Base-by-base conservation (phyloP, 371 early-diverging fungal genomes). In the Mortierella sp. region DNA sequence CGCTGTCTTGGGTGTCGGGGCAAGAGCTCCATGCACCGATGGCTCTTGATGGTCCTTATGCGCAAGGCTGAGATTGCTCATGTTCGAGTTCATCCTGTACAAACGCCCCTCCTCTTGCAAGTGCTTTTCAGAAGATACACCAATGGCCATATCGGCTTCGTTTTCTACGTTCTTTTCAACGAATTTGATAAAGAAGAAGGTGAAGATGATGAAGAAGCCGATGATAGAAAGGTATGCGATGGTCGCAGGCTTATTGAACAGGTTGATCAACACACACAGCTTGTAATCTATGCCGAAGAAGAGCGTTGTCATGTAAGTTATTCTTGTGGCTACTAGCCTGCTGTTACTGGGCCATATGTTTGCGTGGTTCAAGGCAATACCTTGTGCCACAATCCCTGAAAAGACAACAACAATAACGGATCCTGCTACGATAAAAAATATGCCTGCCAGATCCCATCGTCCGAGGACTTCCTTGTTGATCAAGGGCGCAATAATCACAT, bases 401-500 rank as follows among this genome's bases (percentile, higher is more conserved):
- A 93, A 92, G 15, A 86, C 83, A 9, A 94, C 88, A 5, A 92
- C 90, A 31, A 95, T 68, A 6, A 90, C 86, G 19, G 94, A 89
- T 15, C 96, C 96, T 9, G 83, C 86, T 43, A 93, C 87, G 59
- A 94, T 94, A 52, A 94, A 83, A 41, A 89, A 73, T 53, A 94
- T 92, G 0, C 93, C 92, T 14, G 90, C 81, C 37, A 90, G 61
- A 71, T 95, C 96, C 56, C 66, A 79, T 44, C 59, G 23, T 6
- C 82, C 73, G 17, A 87, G 70, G 39, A 86, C 88, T 64, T 95
- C 95, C 53, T 88, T 81, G 83, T 95, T 95, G 46, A 95, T 86
- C 27, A 93, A 53, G 0, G 96, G 96, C 2, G 96, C 96, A 44
- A 94, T 82, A 42, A 95, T 88, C 42, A 91, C 90, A 58, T 95